Base-by-base conservation (phyloP, 495 filamentous ascomycete genomes). In the Penicillium bialowiezense region DNA sequence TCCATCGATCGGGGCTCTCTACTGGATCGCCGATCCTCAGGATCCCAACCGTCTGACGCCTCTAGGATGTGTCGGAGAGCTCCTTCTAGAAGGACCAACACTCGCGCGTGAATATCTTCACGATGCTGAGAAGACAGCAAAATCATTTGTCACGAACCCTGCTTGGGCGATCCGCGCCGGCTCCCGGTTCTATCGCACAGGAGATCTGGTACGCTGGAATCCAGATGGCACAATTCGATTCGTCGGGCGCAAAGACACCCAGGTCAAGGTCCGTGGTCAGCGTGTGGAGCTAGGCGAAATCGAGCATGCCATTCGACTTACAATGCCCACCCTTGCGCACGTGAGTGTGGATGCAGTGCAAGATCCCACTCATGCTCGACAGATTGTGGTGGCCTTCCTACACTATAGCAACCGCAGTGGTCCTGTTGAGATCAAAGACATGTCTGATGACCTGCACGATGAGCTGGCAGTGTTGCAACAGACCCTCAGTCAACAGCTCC, bases 191-290 rank as follows among this genome's bases (percentile, higher is more conserved):
- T 41, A 41, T 5, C 24, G 26, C 12, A 41, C 38, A 59, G 45
- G 45, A 3, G 45, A 48, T 13, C 14, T 48, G 1, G 36, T 31
- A 10, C 34, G 34, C 0, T 48, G 12, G 9, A 31, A 31, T 12
- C 2, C 20, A 6, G 35, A 48, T n/a, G 45, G 45, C 35, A 9
- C 34, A 8, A 10, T 48, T 7, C 20, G 13, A 3, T 40, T 52
- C 34, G 49, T 72, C 7, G 64, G 68, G 10, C 59, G 69, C 3
- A 69, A 69, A 28, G 77, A 80, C 15, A 12, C 8, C 35, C 21
- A 29, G 33, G 36, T 48, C 6, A 48, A 48, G 31, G n/a, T 48
- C 9, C 45, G 45, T 3, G 45, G 45, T 3, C 45, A 29, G 7
- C 45, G 45, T 13, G 20, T 48, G 3, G 45, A 48, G 5, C 15